phyloP scores from a whole-genome alignment of 371 early-diverging fungal genomes.

The Mucor plumbeus region DNA sequence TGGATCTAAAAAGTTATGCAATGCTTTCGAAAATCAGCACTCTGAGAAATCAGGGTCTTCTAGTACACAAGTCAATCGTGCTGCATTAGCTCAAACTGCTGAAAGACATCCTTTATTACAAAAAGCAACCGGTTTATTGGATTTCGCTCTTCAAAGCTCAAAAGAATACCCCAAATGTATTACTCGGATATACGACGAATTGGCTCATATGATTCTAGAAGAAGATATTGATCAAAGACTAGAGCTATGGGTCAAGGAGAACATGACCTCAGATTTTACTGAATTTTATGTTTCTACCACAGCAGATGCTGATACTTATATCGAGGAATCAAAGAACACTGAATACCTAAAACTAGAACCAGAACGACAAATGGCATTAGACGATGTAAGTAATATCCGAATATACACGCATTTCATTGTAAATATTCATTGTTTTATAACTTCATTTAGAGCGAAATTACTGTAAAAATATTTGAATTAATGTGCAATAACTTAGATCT shows the following conservation, averaged over 20 bases:
- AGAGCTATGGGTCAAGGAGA: constrained; percentile 73
- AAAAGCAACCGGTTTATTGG: constrained; percentile 50
- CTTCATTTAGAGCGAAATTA: constrained; percentile 8
- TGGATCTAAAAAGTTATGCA: constrained; percentile 48
- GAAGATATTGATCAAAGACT: constrained; percentile 59
- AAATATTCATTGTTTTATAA: too few species aligned
- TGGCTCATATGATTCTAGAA: constrained; percentile 65
- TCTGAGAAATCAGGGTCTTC: constrained; percentile 17
- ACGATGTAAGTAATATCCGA: constrained; percentile 38
- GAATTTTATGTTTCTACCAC: constrained; percentile 61
- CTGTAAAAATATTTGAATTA: constrained; percentile 25
- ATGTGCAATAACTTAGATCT: constrained; percentile 25
- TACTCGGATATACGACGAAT: constrained; percentile 75
- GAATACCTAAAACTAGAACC: constrained; percentile 27
- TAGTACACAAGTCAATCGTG: constrained; percentile 15
- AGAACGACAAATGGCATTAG: constrained; percentile 49
- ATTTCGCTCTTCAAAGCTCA: constrained; percentile 51
- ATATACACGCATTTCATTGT: neutral
- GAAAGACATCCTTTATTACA: constrained; percentile 47
- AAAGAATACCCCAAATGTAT: constrained; percentile 59
- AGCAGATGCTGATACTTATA: constrained; percentile 36
- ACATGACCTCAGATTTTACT: constrained; percentile 67
- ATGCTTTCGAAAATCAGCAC: constrained; percentile 2
- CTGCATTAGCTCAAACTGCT: constrained; percentile 10
- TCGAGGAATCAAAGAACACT: constrained; percentile 11